A percentile compares a stretch with the other conserved stretches of the same genome.
phyloP scores from a whole-genome alignment of 306 rosid species.

The Corylus avellana region DNA sequence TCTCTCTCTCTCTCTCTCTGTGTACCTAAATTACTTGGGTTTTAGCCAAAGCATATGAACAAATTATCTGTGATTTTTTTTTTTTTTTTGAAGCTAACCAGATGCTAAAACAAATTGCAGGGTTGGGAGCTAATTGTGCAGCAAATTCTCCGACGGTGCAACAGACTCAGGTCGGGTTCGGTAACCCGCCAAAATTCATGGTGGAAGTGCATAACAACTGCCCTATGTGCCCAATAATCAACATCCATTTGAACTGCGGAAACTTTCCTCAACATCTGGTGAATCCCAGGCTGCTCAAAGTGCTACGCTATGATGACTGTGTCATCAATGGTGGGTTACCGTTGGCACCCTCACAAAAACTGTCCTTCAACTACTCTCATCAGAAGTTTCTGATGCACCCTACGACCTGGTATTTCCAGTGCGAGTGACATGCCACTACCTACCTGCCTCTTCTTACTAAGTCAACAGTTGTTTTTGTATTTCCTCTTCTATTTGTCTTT shows the following conservation, averaged over 20 bases:
- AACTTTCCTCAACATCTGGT: conserved; percentile 42
- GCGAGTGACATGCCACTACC: conserved; percentile 20
- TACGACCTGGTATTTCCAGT: conserved; percentile 37
- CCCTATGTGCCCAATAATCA: conserved; percentile 43
- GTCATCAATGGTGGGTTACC: conserved; percentile 35
- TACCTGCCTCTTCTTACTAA: background rate
- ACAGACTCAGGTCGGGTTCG: conserved; percentile 34
- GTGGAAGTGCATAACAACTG: conserved; percentile 38
- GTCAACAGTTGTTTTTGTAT: too few species aligned
- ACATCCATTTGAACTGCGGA: conserved; percentile 42
- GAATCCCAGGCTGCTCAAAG: conserved; percentile 30
- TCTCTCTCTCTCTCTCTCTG: conserved; percentile 3
- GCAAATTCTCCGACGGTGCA: conserved; percentile 25
- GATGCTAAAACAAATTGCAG: conserved; percentile 12
- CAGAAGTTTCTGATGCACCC: conserved; percentile 28
- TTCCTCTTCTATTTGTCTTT: background rate
- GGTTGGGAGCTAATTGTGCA: conserved; percentile 22
- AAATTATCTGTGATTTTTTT: background rate
- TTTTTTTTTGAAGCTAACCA: background rate
- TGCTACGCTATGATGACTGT: conserved; percentile 20
- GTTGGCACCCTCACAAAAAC: conserved; percentile 27
- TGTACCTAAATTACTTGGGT: background rate
- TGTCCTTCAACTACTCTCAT: conserved; percentile 40
- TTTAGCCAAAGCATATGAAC: background rate
- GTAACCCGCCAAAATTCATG: conserved; percentile 30